Evolutionary conservation across 2,329 filamentous ascomycete species (phyloP).

Genomic region (Stachybotrys chlorohalonatus): DNA sequence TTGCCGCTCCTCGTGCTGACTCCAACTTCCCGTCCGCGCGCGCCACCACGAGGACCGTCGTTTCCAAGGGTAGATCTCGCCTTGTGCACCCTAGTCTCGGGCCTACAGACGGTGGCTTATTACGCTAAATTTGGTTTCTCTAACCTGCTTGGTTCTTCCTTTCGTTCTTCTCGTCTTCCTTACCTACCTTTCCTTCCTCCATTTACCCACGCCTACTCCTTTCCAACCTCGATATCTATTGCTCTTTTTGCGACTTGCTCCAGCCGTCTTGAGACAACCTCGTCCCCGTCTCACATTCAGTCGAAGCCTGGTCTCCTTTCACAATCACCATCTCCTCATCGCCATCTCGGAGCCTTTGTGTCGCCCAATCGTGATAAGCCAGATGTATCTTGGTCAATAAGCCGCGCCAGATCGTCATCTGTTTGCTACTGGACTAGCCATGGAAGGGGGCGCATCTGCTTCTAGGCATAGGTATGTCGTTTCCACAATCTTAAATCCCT

Average conservation of each 20-base stretch:
- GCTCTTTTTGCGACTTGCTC: not conserved
- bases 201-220: not conserved
- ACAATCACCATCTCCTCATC: not conserved
- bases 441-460: conserved; percentile 29
- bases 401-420: conserved; percentile 24
- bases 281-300: conserved; percentile 1
- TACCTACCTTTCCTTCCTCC: not conserved
- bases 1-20: conserved; percentile 11
- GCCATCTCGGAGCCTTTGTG: conserved; percentile 2
- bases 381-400: conserved; percentile 28
- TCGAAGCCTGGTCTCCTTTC: conserved; percentile 3
- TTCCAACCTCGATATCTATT: too few relatives aligned
- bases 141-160: not conserved
- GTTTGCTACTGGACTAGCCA: conserved; percentile 26
- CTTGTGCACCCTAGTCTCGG: not conserved
- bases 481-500: conserved; percentile 14
- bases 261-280: not conserved
- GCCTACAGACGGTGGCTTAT: not conserved
- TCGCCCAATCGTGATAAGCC: conserved; percentile 21
- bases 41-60: conserved; percentile 7
- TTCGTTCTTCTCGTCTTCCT: not conserved
- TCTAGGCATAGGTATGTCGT: conserved; percentile 26
- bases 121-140: not conserved
- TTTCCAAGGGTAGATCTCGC: conserved; percentile 2
- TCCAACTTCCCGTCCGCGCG: conserved; percentile 17